Conservation (phyloP, 176 grass and related monocot species). For the Phoenix roebelenii region DNA sequence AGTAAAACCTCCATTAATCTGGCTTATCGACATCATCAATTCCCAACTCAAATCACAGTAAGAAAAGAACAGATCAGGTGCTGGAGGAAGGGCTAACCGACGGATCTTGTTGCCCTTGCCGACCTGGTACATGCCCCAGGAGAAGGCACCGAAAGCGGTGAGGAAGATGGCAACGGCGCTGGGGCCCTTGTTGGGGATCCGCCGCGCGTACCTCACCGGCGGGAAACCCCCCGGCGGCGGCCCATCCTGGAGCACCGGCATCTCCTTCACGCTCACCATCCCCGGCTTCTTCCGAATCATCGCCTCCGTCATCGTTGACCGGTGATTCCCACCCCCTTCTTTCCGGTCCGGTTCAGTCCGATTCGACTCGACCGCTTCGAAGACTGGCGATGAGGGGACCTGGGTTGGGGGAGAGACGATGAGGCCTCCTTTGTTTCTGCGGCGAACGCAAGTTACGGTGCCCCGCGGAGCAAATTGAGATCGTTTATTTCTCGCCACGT, state of each 20-base stretch:
- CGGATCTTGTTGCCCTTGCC: conserved; percentile 92
- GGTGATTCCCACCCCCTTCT: no score
- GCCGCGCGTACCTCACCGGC: conserved; percentile 82
- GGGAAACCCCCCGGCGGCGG: conserved; percentile 85
- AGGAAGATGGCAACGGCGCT: conserved; percentile 78
- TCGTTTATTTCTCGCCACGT: no score
- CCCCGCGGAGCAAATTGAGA: no score
- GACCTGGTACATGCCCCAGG: conserved; percentile 97
- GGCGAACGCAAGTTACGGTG: no score
- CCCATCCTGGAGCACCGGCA: conserved; percentile 92
- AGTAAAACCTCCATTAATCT: no score
- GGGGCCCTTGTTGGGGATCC: conserved; percentile 76
- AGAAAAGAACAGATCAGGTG: neutral
- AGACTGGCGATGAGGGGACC: no score
- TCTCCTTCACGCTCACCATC: conserved; percentile 89
- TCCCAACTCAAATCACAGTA: neutral
- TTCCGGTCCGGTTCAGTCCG: no score
- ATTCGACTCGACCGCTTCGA: no score
- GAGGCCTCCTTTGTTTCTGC: no score
- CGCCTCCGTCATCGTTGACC: conserved; percentile 66
- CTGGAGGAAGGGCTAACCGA: conserved; percentile 34
- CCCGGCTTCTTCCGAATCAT: conserved; percentile 80
- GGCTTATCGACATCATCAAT: no score
- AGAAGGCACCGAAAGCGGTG: conserved; percentile 63
- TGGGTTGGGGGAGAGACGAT: no score